Evolutionary conservation across 345 rosid genomes (phyloP).

Genomic region (Reutealis trisperma): DNA sequence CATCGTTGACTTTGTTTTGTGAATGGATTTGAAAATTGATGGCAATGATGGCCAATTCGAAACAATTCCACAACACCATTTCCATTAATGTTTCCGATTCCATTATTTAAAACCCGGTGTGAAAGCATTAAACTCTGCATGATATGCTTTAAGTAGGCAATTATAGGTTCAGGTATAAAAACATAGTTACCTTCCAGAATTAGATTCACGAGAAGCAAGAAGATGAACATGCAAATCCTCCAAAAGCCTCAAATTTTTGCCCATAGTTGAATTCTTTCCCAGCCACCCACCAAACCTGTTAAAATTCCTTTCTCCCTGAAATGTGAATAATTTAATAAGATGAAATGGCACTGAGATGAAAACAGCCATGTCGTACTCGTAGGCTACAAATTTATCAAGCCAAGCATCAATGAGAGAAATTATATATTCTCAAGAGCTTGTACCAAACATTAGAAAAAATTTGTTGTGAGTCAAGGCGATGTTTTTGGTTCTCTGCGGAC

Average conservation of each 20-base stretch:
- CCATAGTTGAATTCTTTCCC: constrained; percentile 86
- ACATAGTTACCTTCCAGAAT: constrained; percentile 65
- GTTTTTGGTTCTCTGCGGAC: too few relatives aligned
- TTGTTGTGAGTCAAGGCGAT: too few relatives aligned
- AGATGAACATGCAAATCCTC: constrained; percentile 91
- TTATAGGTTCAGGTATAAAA: background rate
- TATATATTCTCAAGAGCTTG: background rate
- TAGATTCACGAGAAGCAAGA: constrained; percentile 89
- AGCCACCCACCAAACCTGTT: constrained; percentile 98
- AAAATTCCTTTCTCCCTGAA: constrained; percentile 93
- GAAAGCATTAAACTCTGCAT: background rate
- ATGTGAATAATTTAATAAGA: constrained; percentile 7
- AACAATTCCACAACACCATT: too few relatives aligned
- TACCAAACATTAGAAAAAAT: background rate
- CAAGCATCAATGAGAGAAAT: background rate
- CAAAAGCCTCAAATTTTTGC: constrained; percentile 83
- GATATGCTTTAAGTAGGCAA: background rate
- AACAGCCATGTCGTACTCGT: background rate
- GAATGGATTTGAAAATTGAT: too few relatives aligned
- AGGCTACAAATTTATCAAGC: background rate
- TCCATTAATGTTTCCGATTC: too few relatives aligned
- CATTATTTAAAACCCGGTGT: too few relatives aligned
- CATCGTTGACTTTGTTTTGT: too few relatives aligned
- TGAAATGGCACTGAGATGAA: background rate
- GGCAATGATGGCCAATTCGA: too few relatives aligned